phyloP scores from a whole-genome alignment of 2,329 filamentous ascomycete species.

The Aspergillus pseudonomiae region DNA sequence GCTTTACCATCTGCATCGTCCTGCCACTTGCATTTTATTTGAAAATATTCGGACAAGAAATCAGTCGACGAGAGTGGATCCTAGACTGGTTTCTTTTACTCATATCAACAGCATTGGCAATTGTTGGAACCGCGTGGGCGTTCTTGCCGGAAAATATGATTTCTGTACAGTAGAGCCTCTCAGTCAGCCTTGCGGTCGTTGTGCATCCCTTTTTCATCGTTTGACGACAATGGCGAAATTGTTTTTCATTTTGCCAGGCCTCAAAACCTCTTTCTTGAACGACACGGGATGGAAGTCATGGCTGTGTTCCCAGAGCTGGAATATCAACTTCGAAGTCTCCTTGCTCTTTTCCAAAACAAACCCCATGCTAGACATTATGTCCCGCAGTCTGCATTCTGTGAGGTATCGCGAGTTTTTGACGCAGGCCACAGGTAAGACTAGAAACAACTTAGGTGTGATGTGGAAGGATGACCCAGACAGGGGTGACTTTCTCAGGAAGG shows the following conservation, averaged over 20 bases:
- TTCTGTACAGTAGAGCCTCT: constrained; percentile 46
- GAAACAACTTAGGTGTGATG: constrained; percentile 66
- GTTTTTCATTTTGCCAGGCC: constrained; percentile 75
- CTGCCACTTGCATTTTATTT: constrained; percentile 87
- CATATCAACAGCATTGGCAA: constrained; percentile 69
- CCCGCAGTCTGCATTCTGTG: constrained; percentile 67
- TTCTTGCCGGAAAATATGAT: constrained; percentile 79
- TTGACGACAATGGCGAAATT: constrained; percentile 82
- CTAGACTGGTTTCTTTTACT: constrained; percentile 71
- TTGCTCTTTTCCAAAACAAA: constrained; percentile 70
- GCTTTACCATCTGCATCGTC: constrained; percentile 93
- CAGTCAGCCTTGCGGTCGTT: constrained; percentile 1
- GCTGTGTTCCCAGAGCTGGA: constrained; percentile 76
- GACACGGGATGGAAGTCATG: constrained; percentile 31
- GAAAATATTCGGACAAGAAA: constrained; percentile 79
- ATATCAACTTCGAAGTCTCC: constrained; percentile 79
- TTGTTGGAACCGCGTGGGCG: constrained; percentile 82
- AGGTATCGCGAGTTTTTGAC: constrained; percentile 90
- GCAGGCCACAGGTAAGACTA: constrained; percentile 88
- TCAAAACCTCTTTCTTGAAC: constrained; percentile 75
- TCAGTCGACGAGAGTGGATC: constrained; percentile 64
- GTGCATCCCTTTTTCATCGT: constrained; percentile 15
- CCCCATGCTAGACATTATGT: constrained; percentile 77
- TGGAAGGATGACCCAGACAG: constrained; percentile 25
- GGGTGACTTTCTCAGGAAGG: constrained; percentile 61